Conservation (phyloP, 139 green algal genomes). For the Chlamydomonas eustigma region DNA sequence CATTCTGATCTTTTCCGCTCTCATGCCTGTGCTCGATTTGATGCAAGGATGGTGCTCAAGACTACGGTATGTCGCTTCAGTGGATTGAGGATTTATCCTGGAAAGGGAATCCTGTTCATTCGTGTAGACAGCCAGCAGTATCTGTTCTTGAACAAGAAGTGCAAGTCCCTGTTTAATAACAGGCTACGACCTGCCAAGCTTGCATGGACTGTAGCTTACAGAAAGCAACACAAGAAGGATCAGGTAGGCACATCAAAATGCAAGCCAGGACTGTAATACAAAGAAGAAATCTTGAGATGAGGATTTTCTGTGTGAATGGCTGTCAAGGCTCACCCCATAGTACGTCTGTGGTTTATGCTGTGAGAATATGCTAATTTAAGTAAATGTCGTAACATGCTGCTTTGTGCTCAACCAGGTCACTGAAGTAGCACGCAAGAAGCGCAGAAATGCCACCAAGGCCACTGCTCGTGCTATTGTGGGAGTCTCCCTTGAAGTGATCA, state of each 20-base stretch:
- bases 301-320: too few species aligned
- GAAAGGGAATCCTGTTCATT: constrained; percentile 88
- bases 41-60: constrained; percentile 68
- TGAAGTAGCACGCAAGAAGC: constrained; percentile 84
- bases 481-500: constrained; percentile 87
- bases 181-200: constrained; percentile 92
- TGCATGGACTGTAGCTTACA: constrained; percentile 92
- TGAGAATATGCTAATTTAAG: too few species aligned
- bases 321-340: too few species aligned
- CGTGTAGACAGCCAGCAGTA: constrained; percentile 90
- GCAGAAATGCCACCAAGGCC: constrained; percentile 57
- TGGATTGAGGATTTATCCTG: constrained; percentile 96
- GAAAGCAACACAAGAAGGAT: constrained; percentile 97
- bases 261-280: too few species aligned
- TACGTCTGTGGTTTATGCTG: too few species aligned
- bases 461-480: constrained; percentile 78
- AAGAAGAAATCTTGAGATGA: too few species aligned
- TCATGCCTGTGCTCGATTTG: too few species aligned
- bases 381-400: too few species aligned
- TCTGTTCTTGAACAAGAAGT: constrained; percentile 96
- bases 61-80: constrained; percentile 96
- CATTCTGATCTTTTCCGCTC: too few species aligned
- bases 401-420: constrained; percentile 29
- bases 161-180: constrained; percentile 85
- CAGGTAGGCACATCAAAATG: too few species aligned